Conservation (phyloP, 192 early-diverging fungal genomes). For the Podila horticola region DNA sequence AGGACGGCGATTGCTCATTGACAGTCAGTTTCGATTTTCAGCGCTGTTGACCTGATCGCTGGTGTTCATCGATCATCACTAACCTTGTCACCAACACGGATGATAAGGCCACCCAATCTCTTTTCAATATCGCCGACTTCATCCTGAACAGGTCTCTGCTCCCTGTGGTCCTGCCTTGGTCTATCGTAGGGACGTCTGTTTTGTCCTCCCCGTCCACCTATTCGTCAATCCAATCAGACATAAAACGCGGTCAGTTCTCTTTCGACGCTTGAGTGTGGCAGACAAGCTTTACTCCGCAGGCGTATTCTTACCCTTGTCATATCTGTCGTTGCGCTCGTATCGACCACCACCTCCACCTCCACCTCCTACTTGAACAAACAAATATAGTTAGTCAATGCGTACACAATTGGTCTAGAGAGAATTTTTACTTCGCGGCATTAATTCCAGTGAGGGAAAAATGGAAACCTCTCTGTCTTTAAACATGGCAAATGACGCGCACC, state of each 20-base stretch:
- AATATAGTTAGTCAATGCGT: not conserved
- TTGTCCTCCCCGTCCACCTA: slow-evolving; percentile 20
- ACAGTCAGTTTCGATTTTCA: not conserved
- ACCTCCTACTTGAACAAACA: not conserved
- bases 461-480: not conserved
- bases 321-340: slow-evolving; percentile 23
- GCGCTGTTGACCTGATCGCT: not conserved
- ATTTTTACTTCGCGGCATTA: not conserved
- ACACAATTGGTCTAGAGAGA: not conserved
- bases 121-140: slow-evolving; percentile 73
- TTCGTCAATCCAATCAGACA: not conserved
- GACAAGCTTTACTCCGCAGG: not conserved
- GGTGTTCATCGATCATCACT: not conserved
- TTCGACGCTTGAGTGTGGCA: not conserved
- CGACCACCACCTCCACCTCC: slow-evolving; percentile 31
- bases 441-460: not conserved
- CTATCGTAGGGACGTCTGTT: slow-evolving; percentile 37
- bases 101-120: slow-evolving; percentile 74
- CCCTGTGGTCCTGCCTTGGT: slow-evolving; percentile 32
- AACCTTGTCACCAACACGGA: slow-evolving; percentile 82
- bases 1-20: not conserved
- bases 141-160: slow-evolving; percentile 47
- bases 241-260: not conserved
- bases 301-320: slow-evolving; percentile 8
- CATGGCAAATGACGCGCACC: slow-evolving; percentile 2